Evolutionary conservation across 2,329 filamentous ascomycete genomes (phyloP).

Genomic region (Beauveria sp.): DNA sequence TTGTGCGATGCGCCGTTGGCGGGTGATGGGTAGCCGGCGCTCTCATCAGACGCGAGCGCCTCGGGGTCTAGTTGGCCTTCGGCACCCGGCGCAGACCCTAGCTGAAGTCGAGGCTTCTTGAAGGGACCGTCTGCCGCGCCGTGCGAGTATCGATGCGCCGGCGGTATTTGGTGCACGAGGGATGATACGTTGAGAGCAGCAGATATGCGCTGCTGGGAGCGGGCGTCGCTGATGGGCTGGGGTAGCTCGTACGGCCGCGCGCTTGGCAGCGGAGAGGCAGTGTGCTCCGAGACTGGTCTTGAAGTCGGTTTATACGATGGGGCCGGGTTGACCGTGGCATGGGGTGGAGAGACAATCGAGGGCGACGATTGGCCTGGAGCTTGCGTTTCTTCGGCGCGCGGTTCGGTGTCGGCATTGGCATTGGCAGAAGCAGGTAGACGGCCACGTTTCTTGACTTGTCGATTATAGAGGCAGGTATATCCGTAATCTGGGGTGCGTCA

Average conservation of each 20-base stretch:
- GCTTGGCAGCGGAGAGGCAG: slow-evolving; percentile 1
- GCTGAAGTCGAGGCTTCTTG: background rate
- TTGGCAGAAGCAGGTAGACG: slow-evolving; percentile 22
- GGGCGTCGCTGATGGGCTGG: background rate
- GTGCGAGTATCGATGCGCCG: background rate
- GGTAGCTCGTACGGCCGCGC: background rate
- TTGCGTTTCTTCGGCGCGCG: background rate
- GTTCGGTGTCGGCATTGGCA: background rate
- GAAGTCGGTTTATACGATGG: background rate
- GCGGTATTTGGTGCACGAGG: slow-evolving; percentile 17
- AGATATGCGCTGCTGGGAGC: slow-evolving; percentile 11
- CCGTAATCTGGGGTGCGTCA: slow-evolving; percentile 25
- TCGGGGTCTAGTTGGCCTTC: slow-evolving; percentile 16
- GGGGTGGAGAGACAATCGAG: background rate
- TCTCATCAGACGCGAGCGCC: slow-evolving; percentile 21
- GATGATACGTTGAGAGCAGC: slow-evolving; percentile 17
- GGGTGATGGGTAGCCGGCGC: slow-evolving; percentile 22
- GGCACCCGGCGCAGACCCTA: background rate
- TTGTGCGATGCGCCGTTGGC: slow-evolving; percentile 11
- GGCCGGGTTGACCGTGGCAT: background rate
- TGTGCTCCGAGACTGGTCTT: background rate
- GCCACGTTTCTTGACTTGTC: slow-evolving; percentile 30
- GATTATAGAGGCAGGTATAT: slow-evolving; percentile 29
- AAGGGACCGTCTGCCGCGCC: background rate
- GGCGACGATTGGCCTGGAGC: background rate